Evolutionary conservation across 345 rosid species (phyloP), one percentile per base, ranked within the genome.

Genomic region (Anacardium occidentale): DNA sequence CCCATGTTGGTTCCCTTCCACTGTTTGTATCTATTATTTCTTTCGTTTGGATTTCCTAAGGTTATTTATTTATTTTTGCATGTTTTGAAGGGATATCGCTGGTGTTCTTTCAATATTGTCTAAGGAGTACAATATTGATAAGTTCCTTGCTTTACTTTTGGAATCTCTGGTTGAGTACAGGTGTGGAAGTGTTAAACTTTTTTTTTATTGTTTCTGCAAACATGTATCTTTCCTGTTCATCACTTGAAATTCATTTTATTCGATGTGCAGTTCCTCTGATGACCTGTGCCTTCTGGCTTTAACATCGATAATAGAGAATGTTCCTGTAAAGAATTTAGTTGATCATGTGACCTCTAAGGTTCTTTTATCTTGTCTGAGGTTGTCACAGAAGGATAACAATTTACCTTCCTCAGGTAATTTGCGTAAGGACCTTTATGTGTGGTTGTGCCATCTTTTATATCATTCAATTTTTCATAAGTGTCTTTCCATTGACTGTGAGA

Each of bases 121-220:
- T 29, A 76, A 81, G 77, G 96, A 87, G 80, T 95, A 89, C 77
- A 87, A 87, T 69, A 83, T 89, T 37, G 92, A 91, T 76, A 89
- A 75, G 65, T 95, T 95, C 85, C 80, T 92, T 74, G 81, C 80
- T 42, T 72, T 86, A 71, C 76, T 95, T 74, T 42, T 95, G 79
- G 87, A 77, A 62, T 84, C 96, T 74, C 69, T 95, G 62, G 84
- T 87, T 58, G 87, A 85, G 69, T 75, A 77, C 84, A 87, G 99
- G 98, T 95, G 61, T 69, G 75, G 58, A 71, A 45, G 52, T 67
- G 72, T 72, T 77, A 65, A 44, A 1, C 2, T 55, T 8, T 47
- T 74, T 77, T 26, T 53, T 60, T 32, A 18, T 7, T 69, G 25
- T 71, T 59, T 47, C 64, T 53, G 18, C 17, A 13, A 10, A 15